Evolutionary conservation across 202 grass and related monocot genomes (phyloP).

Genomic region (Schoenoplectus triqueter): DNA sequence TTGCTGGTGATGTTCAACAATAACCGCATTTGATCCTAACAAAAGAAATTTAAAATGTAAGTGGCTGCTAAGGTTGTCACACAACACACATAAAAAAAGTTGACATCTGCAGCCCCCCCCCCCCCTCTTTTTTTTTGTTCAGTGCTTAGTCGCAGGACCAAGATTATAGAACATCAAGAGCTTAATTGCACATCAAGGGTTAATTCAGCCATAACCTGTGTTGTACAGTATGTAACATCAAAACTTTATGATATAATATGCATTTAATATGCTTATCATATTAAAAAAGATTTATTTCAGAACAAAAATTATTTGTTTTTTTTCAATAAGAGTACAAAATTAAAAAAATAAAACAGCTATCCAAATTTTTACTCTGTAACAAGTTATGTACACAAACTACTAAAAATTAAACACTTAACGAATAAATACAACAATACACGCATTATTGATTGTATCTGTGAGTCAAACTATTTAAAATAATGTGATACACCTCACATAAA

Average conservation of each 20-base stretch:
- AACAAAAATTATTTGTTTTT: background rate
- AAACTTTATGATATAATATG: background rate
- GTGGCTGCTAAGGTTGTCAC: background rate
- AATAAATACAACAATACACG: background rate
- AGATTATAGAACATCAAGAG: background rate
- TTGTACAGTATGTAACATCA: background rate
- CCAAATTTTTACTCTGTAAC: background rate
- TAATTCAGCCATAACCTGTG: background rate
- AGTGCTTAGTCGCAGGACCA: background rate
- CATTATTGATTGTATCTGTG: background rate
- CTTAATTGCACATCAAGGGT: background rate
- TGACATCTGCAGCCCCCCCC: background rate
- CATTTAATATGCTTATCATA: background rate
- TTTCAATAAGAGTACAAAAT: background rate
- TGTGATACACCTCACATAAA: background rate
- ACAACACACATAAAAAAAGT: background rate
- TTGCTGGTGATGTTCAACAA: conserved; percentile 83
- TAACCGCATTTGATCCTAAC: conserved; percentile 87
- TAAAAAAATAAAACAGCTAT: background rate
- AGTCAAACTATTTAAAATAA: background rate
- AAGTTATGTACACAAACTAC: background rate
- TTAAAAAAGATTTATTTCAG: background rate
- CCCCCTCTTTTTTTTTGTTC: background rate
- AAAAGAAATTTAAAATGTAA: conserved; percentile 41
- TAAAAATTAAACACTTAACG: background rate